These are phyloP conservation scores for Trypanosoma avium DNA, from an alignment of 208 protist species.

Conservation along the genomic window DNA sequence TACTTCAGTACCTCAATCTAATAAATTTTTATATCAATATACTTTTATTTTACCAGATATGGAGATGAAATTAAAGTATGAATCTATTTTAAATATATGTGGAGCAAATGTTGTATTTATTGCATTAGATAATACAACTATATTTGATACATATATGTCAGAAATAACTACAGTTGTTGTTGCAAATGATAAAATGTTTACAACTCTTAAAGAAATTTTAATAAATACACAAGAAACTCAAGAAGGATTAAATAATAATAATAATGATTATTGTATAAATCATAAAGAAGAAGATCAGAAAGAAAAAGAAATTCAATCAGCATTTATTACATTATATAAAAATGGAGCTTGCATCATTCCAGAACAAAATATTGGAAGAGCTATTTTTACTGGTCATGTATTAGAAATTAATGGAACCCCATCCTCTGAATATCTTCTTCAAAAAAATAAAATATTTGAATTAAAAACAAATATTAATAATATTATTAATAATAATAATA, in stretches of 20 bases:
- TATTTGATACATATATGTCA: slow-evolving; percentile 6
- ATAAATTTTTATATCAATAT: slow-evolving; percentile 36
- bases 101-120: slow-evolving; percentile 36
- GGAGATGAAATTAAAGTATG: slow-evolving; percentile 25
- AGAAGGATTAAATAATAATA: not conserved
- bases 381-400: slow-evolving; percentile 56
- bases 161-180: not conserved
- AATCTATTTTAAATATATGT: slow-evolving; percentile 32
- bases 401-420: slow-evolving; percentile 48
- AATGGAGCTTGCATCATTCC: slow-evolving; percentile 53
- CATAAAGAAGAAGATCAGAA: not conserved
- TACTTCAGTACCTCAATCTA: slow-evolving; percentile 29
- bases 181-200: slow-evolving; percentile 19
- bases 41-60: slow-evolving; percentile 49
- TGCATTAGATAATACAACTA: slow-evolving; percentile 11
- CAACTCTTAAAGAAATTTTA: not conserved
- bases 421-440: slow-evolving; percentile 41
- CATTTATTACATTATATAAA: slow-evolving; percentile 44
- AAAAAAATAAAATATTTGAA: slow-evolving; percentile 21
- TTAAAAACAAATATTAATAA: not conserved
- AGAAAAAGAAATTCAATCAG: slow-evolving; percentile 10
- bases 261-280: not conserved
- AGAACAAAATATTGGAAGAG: slow-evolving; percentile 57
- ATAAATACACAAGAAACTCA: not conserved
- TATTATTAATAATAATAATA: not conserved